These are phyloP conservation scores for Mucor velutinosus DNA, from an alignment of 371 early-diverging fungal genomes.

Conservation along the genomic window DNA sequence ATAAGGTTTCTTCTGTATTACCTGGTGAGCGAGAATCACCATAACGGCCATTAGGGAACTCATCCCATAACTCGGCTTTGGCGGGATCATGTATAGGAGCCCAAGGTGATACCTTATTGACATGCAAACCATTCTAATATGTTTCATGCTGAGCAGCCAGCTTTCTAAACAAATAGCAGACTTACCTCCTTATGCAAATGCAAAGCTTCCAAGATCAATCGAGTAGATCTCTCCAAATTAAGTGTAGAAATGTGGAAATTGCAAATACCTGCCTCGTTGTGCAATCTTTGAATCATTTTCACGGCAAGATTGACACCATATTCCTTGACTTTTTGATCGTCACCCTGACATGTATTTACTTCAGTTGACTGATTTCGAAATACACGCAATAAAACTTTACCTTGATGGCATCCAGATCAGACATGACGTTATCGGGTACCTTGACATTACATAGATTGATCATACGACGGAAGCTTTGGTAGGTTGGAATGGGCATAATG, in stretches of 20 bases:
- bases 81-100: conserved; percentile 32
- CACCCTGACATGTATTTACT: conserved; percentile 31
- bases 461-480: conserved; percentile 88
- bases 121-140: not conserved
- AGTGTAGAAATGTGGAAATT: conserved; percentile 86
- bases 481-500: conserved; percentile 93
- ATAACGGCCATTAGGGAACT: conserved; percentile 97
- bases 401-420: conserved; percentile 80
- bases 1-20: conserved; percentile 13
- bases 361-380: not conserved
- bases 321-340: conserved; percentile 94
- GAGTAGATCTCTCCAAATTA: conserved; percentile 84
- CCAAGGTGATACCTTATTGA: conserved; percentile 22
- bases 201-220: conserved; percentile 79
- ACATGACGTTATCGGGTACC: conserved; percentile 73
- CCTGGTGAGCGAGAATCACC: conserved; percentile 91
- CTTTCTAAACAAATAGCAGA: not conserved
- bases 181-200: conserved; percentile 20
- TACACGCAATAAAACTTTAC: conserved; percentile 18
- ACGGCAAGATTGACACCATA: conserved; percentile 83
- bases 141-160: not conserved
- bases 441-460: conserved; percentile 78
- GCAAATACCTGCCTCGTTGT: conserved; percentile 50
- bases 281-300: conserved; percentile 68
- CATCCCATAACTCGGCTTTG: conserved; percentile 84